Evolutionary conservation across 768 basidiomycete genomes (phyloP).

Genomic region (Lentinula guzmanii): DNA sequence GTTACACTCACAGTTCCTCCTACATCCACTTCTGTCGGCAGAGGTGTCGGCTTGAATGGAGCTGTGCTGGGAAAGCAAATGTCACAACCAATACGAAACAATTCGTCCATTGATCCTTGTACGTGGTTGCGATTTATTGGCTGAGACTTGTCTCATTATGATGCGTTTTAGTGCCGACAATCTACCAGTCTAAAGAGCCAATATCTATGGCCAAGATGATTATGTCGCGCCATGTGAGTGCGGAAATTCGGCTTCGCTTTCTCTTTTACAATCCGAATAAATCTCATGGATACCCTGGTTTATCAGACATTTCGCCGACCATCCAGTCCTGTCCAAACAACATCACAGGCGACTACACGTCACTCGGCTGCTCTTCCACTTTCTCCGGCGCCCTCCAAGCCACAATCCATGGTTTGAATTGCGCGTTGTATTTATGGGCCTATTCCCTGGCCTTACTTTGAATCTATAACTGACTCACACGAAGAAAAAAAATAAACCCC

Average conservation of each 20-base stretch:
- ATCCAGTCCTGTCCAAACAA: constrained; percentile 2
- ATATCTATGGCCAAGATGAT: constrained; percentile 48
- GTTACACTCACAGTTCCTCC: not conserved
- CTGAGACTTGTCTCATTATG: not conserved
- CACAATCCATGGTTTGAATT: constrained; percentile 18
- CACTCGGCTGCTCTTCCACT: constrained; percentile 18
- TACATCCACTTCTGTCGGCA: not conserved
- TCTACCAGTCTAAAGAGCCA: constrained; percentile 36
- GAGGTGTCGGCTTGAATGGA: constrained; percentile 1
- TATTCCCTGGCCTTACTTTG: not conserved
- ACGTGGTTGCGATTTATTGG: not conserved
- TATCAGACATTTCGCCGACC: constrained; percentile 26
- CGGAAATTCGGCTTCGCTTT: not conserved
- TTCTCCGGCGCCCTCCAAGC: not conserved
- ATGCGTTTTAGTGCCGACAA: constrained; percentile 27
- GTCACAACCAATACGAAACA: not conserved
- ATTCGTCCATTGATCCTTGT: not conserved
- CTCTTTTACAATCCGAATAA: constrained; percentile 6
- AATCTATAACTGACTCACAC: not conserved
- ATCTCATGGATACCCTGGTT: not conserved
- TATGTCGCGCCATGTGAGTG: constrained; percentile 45
- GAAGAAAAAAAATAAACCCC: not conserved
- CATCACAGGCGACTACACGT: constrained; percentile 16
- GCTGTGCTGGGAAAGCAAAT: not conserved
- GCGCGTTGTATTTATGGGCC: not conserved